Percentiles rank a stretch among this genome's conserved stretches.
Conservation (phyloP, 179 eudicot genomes). For the Actinidia arguta region DNA sequence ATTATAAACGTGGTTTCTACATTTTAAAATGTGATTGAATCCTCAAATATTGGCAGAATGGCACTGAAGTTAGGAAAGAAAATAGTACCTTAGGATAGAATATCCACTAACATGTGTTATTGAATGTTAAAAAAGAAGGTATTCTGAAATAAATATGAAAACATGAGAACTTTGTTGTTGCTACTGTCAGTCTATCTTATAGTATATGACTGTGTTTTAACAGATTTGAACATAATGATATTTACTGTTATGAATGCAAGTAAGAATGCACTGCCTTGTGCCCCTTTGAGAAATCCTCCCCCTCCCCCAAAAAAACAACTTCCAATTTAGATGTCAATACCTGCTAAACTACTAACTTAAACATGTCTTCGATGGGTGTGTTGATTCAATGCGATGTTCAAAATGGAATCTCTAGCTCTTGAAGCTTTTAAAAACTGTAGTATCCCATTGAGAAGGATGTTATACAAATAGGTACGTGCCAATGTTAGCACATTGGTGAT, state of each 20-base stretch:
- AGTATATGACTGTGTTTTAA: background rate
- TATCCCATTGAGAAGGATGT: background rate
- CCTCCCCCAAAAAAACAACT: no score
- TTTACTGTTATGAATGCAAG: background rate
- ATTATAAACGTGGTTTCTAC: background rate
- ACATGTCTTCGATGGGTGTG: background rate
- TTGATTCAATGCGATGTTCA: background rate
- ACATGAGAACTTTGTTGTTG: background rate
- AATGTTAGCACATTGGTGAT: background rate
- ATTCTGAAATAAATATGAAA: background rate
- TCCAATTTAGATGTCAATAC: background rate
- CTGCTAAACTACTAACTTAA: background rate
- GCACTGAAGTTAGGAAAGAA: background rate
- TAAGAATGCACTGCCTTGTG: background rate
- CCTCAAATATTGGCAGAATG: background rate
- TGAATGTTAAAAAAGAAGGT: background rate
- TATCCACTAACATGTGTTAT: background rate
- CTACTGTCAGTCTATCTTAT: background rate
- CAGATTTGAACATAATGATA: background rate
- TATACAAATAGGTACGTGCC: background rate
- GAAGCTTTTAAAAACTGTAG: background rate
- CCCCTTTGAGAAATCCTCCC: constrained; percentile 7
- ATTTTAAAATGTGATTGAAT: background rate
- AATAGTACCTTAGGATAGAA: background rate
- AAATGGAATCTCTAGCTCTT: background rate